These are phyloP conservation scores for Ustilago cynodontis DNA, from an alignment of 1,284 basidiomycete species.

Conservation along the genomic window DNA sequence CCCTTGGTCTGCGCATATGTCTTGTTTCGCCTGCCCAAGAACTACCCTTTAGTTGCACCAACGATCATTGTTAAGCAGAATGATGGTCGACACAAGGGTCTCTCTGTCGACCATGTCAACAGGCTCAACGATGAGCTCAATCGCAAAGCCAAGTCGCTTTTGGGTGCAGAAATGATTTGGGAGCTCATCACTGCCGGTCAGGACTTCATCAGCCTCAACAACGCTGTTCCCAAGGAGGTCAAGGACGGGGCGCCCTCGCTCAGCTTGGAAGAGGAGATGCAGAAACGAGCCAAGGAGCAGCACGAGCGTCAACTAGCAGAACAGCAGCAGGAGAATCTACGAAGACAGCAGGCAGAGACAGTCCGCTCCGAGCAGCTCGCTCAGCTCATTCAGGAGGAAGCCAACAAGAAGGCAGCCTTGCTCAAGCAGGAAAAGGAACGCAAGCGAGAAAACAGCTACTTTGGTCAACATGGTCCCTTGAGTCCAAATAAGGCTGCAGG, in stretches of 20 bases:
- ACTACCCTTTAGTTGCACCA: conserved; percentile 59
- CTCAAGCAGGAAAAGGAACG: conserved; percentile 55
- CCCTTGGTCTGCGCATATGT: conserved; percentile 52
- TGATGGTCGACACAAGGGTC: conserved; percentile 50
- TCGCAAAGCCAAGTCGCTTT: conserved; percentile 52
- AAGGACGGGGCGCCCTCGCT: conserved; percentile 48
- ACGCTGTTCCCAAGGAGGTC: conserved; percentile 35
- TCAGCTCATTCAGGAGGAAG: conserved; percentile 58
- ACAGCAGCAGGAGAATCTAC: conserved; percentile 37
- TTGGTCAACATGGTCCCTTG: conserved; percentile 26
- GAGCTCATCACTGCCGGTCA: conserved; percentile 65
- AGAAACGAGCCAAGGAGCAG: conserved; percentile 56
- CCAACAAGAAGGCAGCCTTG: conserved; percentile 50
- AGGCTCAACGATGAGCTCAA: conserved; percentile 50
- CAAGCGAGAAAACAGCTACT: conserved; percentile 45
- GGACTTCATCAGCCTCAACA: conserved; percentile 63
- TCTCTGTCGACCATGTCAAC: conserved; percentile 39
- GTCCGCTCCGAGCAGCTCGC: conserved; percentile 58
- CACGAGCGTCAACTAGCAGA: conserved; percentile 44
- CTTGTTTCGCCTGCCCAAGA: conserved; percentile 58
- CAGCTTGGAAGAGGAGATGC: conserved; percentile 67
- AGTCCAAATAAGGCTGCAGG: conserved; percentile 25
- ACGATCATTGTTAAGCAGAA: conserved; percentile 53
- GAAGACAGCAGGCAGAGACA: conserved; percentile 44
- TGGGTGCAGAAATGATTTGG: conserved; percentile 70